Percentiles rank a stretch among this genome's conserved stretches.
Conservation (phyloP, 257 asterid species). For the Solanum dulcamara region DNA sequence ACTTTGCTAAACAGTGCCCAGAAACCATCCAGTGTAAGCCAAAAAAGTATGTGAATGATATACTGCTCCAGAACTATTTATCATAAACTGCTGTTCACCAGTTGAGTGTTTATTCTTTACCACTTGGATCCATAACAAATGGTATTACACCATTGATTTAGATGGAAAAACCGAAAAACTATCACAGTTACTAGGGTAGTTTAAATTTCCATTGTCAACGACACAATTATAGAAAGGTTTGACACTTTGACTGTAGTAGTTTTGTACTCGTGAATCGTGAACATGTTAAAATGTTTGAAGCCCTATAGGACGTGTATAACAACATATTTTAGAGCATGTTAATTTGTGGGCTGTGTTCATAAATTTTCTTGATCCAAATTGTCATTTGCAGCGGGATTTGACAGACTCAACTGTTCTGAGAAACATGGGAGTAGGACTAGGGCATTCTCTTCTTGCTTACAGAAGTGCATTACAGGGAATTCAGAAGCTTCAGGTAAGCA, state of each 20-base stretch:
- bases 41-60: not conserved
- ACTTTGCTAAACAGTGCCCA: not conserved
- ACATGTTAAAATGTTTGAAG: not conserved
- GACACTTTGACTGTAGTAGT: not conserved
- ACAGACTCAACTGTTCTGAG: conserved; percentile 85
- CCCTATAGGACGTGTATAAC: not conserved
- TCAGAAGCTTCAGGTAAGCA: conserved; percentile 66
- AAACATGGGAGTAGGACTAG: conserved; percentile 83
- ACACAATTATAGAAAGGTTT: not conserved
- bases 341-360: not conserved
- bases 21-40: not conserved
- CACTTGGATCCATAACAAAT: not conserved
- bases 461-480: conserved; percentile 75
- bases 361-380: not conserved
- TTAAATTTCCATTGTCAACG: not conserved
- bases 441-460: conserved; percentile 87
- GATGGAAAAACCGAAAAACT: not conserved
- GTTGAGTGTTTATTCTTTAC: not conserved
- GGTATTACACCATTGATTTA: not conserved
- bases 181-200: not conserved
- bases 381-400: conserved; percentile 60
- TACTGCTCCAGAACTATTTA: not conserved
- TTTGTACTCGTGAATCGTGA: not conserved
- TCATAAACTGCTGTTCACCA: not conserved
- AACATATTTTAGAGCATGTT: not conserved